These are phyloP conservation scores for Nannochloropsis oceanica DNA, from an alignment of 108 stramenopile genomes.

Conservation along the genomic window DNA sequence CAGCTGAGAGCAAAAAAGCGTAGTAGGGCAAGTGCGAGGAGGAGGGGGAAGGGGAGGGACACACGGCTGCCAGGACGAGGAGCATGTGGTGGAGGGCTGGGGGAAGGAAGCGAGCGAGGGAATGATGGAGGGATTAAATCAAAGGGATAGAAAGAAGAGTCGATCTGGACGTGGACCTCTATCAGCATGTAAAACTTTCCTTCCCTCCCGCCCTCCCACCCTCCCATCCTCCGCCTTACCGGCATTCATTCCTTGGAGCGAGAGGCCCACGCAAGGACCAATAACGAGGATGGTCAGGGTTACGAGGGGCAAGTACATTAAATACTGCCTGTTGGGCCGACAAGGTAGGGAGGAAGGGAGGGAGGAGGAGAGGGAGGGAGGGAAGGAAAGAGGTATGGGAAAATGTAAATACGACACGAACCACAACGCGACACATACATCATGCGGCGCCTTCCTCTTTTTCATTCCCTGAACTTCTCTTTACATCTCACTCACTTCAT, in stretches of 20 bases:
- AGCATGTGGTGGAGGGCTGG: not conserved
- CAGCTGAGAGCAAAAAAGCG: not conserved
- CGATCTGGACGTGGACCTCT: not conserved
- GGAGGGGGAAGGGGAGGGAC: not conserved
- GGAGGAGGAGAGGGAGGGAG: no score
- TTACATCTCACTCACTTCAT: not conserved
- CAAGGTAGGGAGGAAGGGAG: no score
- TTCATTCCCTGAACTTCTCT: no score
- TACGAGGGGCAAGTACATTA: not conserved
- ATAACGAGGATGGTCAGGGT: not conserved
- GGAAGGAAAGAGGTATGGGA: no score
- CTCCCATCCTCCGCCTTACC: not conserved
- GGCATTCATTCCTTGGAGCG: not conserved
- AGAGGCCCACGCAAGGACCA: not conserved
- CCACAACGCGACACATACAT: no score
- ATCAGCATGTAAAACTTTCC: not conserved
- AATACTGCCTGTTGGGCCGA: not conserved
- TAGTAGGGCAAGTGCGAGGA: not conserved
- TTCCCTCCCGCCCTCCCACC: not conserved
- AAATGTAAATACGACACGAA: no score
- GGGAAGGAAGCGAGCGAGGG: not conserved
- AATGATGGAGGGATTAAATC: no score
- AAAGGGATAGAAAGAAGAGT: not conserved
- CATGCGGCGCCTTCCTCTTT: no score
- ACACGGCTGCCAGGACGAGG: not conserved